Evolutionary conservation across 1,284 basidiomycete genomes (phyloP), one percentile per base, ranked within the genome.

Genomic region (Flammula alnicola): DNA sequence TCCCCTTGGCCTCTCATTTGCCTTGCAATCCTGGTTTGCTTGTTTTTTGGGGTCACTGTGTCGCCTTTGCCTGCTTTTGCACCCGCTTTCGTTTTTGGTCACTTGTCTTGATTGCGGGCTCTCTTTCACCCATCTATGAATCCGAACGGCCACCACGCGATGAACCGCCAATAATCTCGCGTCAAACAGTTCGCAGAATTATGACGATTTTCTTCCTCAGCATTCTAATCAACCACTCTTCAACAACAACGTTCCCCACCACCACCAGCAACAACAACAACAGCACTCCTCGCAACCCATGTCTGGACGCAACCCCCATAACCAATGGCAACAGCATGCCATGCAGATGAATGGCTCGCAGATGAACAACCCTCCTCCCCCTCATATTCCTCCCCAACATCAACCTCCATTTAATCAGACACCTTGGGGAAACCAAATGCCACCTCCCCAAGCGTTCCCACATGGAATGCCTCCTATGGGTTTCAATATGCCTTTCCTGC

Each of bases 401-500:
- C 55, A 53, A n/a, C 54, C 54, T 17, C 26, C 44, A n/a, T 55
- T 57, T 22, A 60, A 51, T 35, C 51, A 47, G 47, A 38, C 29
- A 29, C 38, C 52, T 12, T 72, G 70, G 70, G 32, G 58, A 27
- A 69, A 67, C 54, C 72, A 68, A 50, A 65, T 70, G 55, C 41
- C 51, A 19, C 40, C 50, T n/a, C 31, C 51, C 9, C 65, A 64
- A 37, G 56, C 58, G 23, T 63, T 68, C 56, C 61, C 65, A n/a
- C 68, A 63, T 49, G 62, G 61, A 22, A 66, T 75, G 61, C 49
- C 62, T 23, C 55, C 59, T 8, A 66, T 74, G 61, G 58, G 63
- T 30, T 71, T 76, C 50, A 69, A 67, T 52, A 63, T 75, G 52
- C 65, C 75, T 11, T 62, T 72, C 43, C 56, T 81, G 26, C 71